Conservation (phyloP, 2,329 filamentous ascomycete species). For the Leptographium flavum region DNA sequence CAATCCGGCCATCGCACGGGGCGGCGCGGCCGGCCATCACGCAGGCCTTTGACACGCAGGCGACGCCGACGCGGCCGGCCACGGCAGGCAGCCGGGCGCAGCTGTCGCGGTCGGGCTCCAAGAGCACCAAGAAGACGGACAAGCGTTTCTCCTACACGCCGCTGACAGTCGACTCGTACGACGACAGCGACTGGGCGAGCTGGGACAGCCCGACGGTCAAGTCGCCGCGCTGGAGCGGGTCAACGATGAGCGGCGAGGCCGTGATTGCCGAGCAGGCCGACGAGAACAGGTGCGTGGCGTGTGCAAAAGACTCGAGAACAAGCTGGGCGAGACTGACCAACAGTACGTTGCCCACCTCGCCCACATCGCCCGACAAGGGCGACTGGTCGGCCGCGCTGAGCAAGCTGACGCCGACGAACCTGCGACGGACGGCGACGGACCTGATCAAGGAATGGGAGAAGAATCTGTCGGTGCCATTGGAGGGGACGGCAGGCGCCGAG, state of each 20-base stretch:
- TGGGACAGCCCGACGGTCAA: conserved; percentile 42
- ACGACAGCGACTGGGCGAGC: conserved; percentile 51
- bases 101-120: conserved; percentile 15
- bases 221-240: conserved; percentile 49
- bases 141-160: conserved; percentile 49
- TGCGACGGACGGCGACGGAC: conserved; percentile 71
- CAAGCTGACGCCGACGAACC: conserved; percentile 57
- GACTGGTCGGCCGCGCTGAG: conserved; percentile 54
- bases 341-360: conserved; percentile 1
- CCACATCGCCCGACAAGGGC: conserved; percentile 22
- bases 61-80: conserved; percentile 13
- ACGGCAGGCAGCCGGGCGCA: conserved; percentile 1
- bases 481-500: conserved; percentile 1
- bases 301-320: not conserved
- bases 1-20: conserved; percentile 28
- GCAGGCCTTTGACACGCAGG: conserved; percentile 22
- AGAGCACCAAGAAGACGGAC: conserved; percentile 22
- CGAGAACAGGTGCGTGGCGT: conserved; percentile 23
- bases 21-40: conserved; percentile 25
- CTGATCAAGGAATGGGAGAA: conserved; percentile 89
- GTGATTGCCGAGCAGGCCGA: conserved; percentile 34
- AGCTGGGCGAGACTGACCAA: not conserved
- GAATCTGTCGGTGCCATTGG: conserved; percentile 42
- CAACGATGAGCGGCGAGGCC: conserved; percentile 37
- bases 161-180: conserved; percentile 38